These are phyloP conservation scores for Hamigera avellanea DNA, from an alignment of 495 filamentous ascomycete species.

Conservation along the genomic window DNA sequence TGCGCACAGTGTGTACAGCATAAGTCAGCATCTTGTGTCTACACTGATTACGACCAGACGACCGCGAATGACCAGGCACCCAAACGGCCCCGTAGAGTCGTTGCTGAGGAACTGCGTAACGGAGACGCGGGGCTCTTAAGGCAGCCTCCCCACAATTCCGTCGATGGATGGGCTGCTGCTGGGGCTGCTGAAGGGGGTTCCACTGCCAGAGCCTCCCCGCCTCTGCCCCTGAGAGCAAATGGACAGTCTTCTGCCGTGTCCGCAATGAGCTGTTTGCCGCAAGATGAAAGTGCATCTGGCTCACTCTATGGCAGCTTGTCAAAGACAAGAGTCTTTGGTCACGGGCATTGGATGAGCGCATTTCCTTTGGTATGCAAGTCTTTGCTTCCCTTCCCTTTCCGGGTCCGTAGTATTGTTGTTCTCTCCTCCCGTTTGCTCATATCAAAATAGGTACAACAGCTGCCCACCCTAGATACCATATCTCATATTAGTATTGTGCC, in stretches of 20 bases:
- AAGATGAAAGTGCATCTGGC: too few relatives aligned
- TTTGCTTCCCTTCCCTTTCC: background rate
- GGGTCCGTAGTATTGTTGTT: background rate
- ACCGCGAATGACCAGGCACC: background rate
- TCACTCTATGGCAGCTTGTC: too few relatives aligned
- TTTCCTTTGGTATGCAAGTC: slow-evolving; percentile 24
- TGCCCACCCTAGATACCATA: slow-evolving; percentile 4
- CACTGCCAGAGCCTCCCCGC: too few relatives aligned
- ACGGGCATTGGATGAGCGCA: slow-evolving; percentile 21
- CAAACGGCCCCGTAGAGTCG: background rate
- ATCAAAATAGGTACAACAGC: background rate
- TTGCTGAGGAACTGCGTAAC: background rate
- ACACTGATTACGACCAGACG: background rate
- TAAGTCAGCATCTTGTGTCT: background rate
- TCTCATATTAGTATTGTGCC: too few relatives aligned
- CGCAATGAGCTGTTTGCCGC: background rate
- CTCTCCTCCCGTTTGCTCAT: background rate
- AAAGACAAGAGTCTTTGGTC: slow-evolving; percentile 24
- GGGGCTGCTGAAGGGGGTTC: background rate
- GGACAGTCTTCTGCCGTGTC: background rate
- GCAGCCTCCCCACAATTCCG: too few relatives aligned
- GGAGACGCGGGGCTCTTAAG: too few relatives aligned
- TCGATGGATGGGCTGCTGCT: too few relatives aligned
- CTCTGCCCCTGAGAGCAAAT: too few relatives aligned
- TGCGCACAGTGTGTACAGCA: slow-evolving; percentile 23